These are phyloP conservation scores for Boletellus ananas DNA, from an alignment of 768 basidiomycete genomes.

Conservation along the genomic window DNA sequence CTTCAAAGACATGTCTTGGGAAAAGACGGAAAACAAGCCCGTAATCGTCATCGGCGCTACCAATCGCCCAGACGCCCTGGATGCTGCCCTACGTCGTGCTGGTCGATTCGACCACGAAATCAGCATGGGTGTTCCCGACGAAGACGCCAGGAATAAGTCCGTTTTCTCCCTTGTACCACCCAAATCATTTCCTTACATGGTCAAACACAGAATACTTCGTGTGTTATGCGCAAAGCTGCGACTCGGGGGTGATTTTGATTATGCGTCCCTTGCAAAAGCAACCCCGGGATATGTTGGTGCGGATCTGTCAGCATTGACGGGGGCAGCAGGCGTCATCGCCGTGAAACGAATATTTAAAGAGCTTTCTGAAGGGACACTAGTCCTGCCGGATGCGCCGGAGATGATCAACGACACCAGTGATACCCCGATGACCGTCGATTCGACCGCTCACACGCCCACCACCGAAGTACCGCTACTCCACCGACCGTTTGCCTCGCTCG, in stretches of 20 bases:
- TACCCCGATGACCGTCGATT: constrained; percentile 38
- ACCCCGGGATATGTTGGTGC: constrained; percentile 98
- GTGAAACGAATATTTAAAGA: constrained; percentile 93
- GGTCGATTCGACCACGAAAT: constrained; percentile 98
- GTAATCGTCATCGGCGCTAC: constrained; percentile 96
- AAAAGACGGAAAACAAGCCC: constrained; percentile 88
- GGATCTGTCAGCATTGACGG: constrained; percentile 84
- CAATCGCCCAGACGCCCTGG: constrained; percentile 92
- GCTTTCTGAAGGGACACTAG: constrained; percentile 61
- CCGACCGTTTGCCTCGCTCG: constrained; percentile 35
- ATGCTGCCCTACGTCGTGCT: constrained; percentile 88
- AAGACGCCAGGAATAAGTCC: constrained; percentile 85
- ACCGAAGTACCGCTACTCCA: constrained; percentile 12
- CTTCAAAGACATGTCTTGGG: constrained; percentile 91
- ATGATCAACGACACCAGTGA: constrained; percentile 20
- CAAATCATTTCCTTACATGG: neutral
- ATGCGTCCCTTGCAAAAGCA: constrained; percentile 76
- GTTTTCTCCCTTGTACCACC: constrained; percentile 21
- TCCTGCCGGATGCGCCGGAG: constrained; percentile 43
- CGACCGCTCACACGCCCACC: constrained; percentile 15
- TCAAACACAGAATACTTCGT: constrained; percentile 65
- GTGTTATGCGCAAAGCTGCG: constrained; percentile 83
- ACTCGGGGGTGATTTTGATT: constrained; percentile 86
- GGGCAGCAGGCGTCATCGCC: constrained; percentile 92
- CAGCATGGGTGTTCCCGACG: constrained; percentile 94